Evolutionary conservation across 2,329 filamentous ascomycete species (phyloP).

Genomic region (Claviceps quebecensis): DNA sequence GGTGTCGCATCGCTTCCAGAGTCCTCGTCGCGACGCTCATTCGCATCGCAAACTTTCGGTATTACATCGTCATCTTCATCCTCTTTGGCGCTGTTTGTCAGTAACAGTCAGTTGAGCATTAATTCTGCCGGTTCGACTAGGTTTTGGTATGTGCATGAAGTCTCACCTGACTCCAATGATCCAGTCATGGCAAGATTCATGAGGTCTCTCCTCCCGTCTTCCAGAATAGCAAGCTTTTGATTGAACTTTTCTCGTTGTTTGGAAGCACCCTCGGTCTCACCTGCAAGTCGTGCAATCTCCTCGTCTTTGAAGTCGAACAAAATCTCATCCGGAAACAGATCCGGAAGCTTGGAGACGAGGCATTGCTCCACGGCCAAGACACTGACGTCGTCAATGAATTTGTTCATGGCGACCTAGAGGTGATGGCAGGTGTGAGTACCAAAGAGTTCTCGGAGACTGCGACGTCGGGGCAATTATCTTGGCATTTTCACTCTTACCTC

Average conservation of each 20-base stretch:
- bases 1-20: too few relatives aligned
- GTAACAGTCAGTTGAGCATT: too few relatives aligned
- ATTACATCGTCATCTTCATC: too few relatives aligned
- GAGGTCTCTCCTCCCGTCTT: not conserved
- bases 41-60: too few relatives aligned
- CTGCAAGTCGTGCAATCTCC: slow-evolving; percentile 1
- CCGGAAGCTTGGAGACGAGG: slow-evolving; percentile 9
- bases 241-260: not conserved
- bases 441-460: fast-evolving
- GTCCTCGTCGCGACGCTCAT: too few relatives aligned
- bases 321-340: slow-evolving; percentile 9
- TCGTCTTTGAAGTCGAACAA: slow-evolving; percentile 9
- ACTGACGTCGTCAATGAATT: slow-evolving; percentile 12
- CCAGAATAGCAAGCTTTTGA: slow-evolving; percentile 3
- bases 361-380: slow-evolving; percentile 13
- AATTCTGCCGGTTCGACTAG: too few relatives aligned
- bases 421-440: not conserved
- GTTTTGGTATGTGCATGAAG: too few relatives aligned
- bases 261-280: slow-evolving; percentile 1
- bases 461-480: too few relatives aligned
- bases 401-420: slow-evolving; percentile 10
- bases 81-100: too few relatives aligned
- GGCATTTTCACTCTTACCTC: slow-evolving; percentile 13
- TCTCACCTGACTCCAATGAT: not conserved
- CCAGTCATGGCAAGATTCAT: not conserved